Evolutionary conservation across 2,329 filamentous ascomycete species (phyloP).

Genomic region (Pseudocercospora macadamiae): DNA sequence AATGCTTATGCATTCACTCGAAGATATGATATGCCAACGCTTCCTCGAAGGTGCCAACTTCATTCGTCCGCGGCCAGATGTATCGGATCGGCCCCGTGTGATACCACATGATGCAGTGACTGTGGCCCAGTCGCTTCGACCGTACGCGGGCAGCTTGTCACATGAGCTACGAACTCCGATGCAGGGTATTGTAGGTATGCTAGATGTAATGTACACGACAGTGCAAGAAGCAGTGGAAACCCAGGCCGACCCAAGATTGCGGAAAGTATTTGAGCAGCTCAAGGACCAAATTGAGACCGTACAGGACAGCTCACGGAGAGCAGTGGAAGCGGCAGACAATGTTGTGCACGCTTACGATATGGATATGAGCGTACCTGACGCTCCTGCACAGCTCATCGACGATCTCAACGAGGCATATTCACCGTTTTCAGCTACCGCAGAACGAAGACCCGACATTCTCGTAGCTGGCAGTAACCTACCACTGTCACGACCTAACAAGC

Average conservation of each 20-base stretch:
- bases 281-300: conserved; percentile 72
- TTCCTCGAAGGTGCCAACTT: conserved; percentile 59
- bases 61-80: conserved; percentile 32
- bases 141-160: conserved; percentile 72
- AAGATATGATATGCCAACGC: conserved; percentile 66
- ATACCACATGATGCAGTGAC: conserved; percentile 61
- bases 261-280: conserved; percentile 62
- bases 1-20: conserved; percentile 68
- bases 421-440: conserved; percentile 26
- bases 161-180: conserved; percentile 74
- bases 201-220: conserved; percentile 75
- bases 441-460: conserved; percentile 48
- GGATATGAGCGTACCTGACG: conserved; percentile 74
- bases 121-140: conserved; percentile 67
- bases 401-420: conserved; percentile 32
- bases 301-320: conserved; percentile 72
- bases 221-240: conserved; percentile 66
- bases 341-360: conserved; percentile 76
- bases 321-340: conserved; percentile 74
- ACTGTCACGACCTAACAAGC: conserved; percentile 46
- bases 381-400: conserved; percentile 43
- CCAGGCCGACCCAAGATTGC: conserved; percentile 54
- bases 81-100: conserved; percentile 45
- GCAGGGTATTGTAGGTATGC: conserved; percentile 76
- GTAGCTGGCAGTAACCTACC: conserved; percentile 48